These are phyloP conservation scores for Ogataea sp. DNA, from an alignment of 805 yeast species.

Conservation along the genomic window DNA sequence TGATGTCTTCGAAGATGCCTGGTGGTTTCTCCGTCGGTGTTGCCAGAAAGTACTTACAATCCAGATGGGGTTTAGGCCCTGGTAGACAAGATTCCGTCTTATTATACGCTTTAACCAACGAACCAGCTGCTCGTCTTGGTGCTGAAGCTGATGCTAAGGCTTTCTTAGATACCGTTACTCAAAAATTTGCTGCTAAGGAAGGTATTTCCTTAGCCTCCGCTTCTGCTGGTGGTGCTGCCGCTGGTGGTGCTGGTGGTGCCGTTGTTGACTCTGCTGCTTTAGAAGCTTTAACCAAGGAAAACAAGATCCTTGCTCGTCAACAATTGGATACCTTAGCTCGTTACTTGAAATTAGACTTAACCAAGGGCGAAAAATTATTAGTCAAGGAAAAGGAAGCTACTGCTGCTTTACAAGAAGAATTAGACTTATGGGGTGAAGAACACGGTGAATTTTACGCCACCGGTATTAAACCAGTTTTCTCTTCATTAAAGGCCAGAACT, in stretches of 20 bases:
- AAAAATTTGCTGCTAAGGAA: conserved; percentile 75
- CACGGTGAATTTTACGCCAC: conserved; percentile 90
- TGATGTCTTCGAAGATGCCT: conserved; percentile 97
- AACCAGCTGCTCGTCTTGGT: conserved; percentile 85
- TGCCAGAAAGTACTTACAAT: conserved; percentile 86
- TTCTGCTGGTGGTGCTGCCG: conserved; percentile 44
- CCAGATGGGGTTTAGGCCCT: conserved; percentile 86
- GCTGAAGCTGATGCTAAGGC: conserved; percentile 86
- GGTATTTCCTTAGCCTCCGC: conserved; percentile 73
- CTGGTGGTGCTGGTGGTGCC: conserved; percentile 69
- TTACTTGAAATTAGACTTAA: conserved; percentile 86
- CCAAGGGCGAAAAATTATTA: conserved; percentile 81
- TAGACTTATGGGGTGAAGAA: conserved; percentile 85
- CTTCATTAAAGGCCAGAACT: conserved; percentile 87
- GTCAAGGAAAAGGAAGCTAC: conserved; percentile 83
- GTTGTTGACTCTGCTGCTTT: conserved; percentile 93
- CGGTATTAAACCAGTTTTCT: conserved; percentile 86
- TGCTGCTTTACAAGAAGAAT: conserved; percentile 73
- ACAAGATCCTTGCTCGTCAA: conserved; percentile 62
- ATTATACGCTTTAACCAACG: conserved; percentile 75
- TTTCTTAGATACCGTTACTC: conserved; percentile 74
- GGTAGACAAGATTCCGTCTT: conserved; percentile 94
- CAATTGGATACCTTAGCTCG: conserved; percentile 90
- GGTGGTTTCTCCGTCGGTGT: conserved; percentile 95
- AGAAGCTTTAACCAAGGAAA: conserved; percentile 70